Evolutionary conservation across 306 rosid genomes (phyloP).

Genomic region (Cicer yamashitae): DNA sequence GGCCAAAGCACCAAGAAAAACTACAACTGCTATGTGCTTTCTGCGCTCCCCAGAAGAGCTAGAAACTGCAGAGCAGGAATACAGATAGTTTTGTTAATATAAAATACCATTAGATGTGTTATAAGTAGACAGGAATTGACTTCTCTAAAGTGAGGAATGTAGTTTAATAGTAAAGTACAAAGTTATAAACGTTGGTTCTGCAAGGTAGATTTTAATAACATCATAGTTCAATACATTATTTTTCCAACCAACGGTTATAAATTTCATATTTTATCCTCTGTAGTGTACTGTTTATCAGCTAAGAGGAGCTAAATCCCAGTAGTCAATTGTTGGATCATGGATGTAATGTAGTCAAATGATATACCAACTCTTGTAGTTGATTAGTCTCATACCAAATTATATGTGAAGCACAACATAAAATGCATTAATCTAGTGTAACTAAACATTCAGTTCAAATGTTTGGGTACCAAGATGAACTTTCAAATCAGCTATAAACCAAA

Average conservation of each 20-base stretch:
- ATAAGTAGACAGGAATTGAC: not conserved
- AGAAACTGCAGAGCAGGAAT: conserved; percentile 57
- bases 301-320: not conserved
- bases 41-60: conserved; percentile 46
- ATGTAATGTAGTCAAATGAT: not conserved
- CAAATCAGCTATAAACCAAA: conserved; percentile 16
- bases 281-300: not conserved
- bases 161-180: not conserved
- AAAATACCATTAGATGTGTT: not conserved
- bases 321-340: not conserved
- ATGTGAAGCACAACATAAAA: not conserved
- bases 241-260: not conserved
- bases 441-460: conserved; percentile 5
- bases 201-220: not conserved
- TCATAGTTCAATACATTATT: not conserved
- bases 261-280: not conserved
- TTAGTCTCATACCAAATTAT: too few relatives aligned
- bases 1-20: conserved; percentile 54
- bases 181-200: not conserved
- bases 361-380: not conserved
- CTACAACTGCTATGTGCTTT: conserved; percentile 52
- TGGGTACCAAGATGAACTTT: not conserved
- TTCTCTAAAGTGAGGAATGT: not conserved
- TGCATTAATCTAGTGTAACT: not conserved
- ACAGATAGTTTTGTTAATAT: conserved; percentile 19